A percentile compares a stretch with the other conserved stretches of the same genome.
Conservation (phyloP, 768 basidiomycete species). For the Dendrothele bispora region DNA sequence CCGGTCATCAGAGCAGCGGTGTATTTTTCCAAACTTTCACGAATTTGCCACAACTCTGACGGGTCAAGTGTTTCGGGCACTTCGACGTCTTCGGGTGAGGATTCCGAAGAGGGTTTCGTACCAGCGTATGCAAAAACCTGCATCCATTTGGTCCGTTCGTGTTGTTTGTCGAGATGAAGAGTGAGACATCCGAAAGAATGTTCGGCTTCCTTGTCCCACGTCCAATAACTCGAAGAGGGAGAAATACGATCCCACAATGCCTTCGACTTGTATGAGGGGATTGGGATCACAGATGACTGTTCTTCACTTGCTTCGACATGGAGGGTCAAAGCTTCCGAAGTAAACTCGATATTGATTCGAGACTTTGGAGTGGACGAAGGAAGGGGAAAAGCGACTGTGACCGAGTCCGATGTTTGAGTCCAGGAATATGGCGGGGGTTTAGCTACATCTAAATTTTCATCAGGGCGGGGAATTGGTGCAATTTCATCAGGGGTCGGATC, state of each 20-base stretch:
- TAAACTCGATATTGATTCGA: constrained; percentile 67
- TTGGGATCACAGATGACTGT: constrained; percentile 26
- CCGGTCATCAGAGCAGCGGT: constrained; percentile 62
- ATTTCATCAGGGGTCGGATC: constrained; percentile 67
- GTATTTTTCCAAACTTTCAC: constrained; percentile 85
- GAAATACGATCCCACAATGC: constrained; percentile 80
- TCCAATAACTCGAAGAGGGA: constrained; percentile 85
- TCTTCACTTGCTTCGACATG: constrained; percentile 47
- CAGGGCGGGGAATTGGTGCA: constrained; percentile 63
- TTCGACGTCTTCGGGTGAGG: constrained; percentile 50
- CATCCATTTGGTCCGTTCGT: constrained; percentile 83
- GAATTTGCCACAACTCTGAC: constrained; percentile 74
- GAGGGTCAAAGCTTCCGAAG: constrained; percentile 62
- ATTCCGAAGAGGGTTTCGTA: constrained; percentile 23
- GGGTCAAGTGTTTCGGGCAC: constrained; percentile 90
- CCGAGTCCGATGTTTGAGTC: constrained; percentile 82
- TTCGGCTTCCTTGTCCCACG: constrained; percentile 81
- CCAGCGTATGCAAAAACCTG: constrained; percentile 72
- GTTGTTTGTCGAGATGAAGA: constrained; percentile 83
- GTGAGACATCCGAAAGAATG: constrained; percentile 70
- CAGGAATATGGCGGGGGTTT: constrained; percentile 87
- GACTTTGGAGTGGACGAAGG: constrained; percentile 65
- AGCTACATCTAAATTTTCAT: constrained; percentile 53
- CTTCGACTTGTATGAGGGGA: constrained; percentile 63
- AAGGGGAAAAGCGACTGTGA: constrained; percentile 85